Evolutionary conservation across 768 basidiomycete genomes (phyloP), one percentile per base, ranked within the genome.

Genomic region (Lepiota venenata): DNA sequence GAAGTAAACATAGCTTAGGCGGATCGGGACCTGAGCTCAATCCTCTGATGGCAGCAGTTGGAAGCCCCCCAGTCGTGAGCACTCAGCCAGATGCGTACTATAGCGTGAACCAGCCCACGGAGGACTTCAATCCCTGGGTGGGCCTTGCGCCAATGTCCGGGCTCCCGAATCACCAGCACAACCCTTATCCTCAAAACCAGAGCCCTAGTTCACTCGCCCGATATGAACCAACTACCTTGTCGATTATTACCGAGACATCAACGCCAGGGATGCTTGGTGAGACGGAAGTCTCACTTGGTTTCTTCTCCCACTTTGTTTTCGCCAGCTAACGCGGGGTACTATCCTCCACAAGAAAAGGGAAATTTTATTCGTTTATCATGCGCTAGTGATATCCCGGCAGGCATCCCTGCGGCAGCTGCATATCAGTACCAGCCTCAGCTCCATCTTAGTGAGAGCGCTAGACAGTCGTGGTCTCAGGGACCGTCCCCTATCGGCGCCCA

Each of bases 241-340:
- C 53, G 9, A 55, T 46, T 4, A 55, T 55, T 18, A 48, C 53
- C n/a, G 53, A 55, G 16, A 47, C 12, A 1, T 55, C 53, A 5
- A 48, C 53, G 2, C 46, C 53, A 6, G 47, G 46, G 7, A 55
- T 29, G 1, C 9, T 45, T 15, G 43, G 20, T 4, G 44, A 35
- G 4, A 11, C 22, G 12, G n/a, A 7, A 20, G 29, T 12, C 15
- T n/a, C 40, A 29, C 9, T 12, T 16, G 25, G 27, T 15, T 14
- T 14, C 45, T 25, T 45, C 53, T 8, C 45, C 36, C 3, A 39
- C 39, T 2, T 47, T 46, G 6, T 37, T 22, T 10, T 46, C 53
- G 12, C 41, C 53, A 1, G 29, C 53, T 3, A 47, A 55, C 14
- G 8, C 42, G 0, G 39, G 39, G 20, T 55, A 42, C 9, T 42